Evolutionary conservation across 352 stramenopile genomes (phyloP).

Genomic region (Phytopythium chamaehyphon): DNA sequence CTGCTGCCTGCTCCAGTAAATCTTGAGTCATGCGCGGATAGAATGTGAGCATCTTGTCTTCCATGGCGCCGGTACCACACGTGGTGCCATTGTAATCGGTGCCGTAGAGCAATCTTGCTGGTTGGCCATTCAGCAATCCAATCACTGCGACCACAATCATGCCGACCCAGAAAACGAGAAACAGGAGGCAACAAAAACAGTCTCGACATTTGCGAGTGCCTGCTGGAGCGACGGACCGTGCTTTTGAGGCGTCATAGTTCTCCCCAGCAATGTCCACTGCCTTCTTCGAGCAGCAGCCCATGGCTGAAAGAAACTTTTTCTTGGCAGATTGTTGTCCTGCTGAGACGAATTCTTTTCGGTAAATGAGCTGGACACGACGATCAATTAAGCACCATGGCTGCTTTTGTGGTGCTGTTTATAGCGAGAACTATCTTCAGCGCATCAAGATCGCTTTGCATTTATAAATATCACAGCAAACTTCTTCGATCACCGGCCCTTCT

Average conservation of each 20-base stretch:
- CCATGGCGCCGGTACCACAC: constrained; percentile 44
- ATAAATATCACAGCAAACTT: too few relatives aligned
- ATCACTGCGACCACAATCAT: constrained; percentile 58
- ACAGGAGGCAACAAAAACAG: constrained; percentile 58
- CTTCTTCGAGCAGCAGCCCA: constrained; percentile 71
- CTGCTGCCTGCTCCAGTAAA: constrained; percentile 48
- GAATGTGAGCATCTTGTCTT: constrained; percentile 39
- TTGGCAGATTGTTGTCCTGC: neutral
- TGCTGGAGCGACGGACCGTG: constrained; percentile 46
- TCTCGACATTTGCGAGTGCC: constrained; percentile 63
- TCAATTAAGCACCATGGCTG: neutral
- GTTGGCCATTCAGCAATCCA: constrained; percentile 57
- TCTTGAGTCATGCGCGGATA: constrained; percentile 81
- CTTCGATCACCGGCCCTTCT: too few relatives aligned
- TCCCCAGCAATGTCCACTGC: constrained; percentile 31
- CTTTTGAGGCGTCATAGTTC: constrained; percentile 14
- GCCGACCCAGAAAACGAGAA: constrained; percentile 70
- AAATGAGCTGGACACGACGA: too few relatives aligned
- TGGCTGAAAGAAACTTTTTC: constrained; percentile 6
- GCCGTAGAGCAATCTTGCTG: constrained; percentile 65
- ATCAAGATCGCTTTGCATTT: too few relatives aligned
- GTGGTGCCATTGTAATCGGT: constrained; percentile 74
- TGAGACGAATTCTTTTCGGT: too few relatives aligned
- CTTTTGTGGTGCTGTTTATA: too few relatives aligned
- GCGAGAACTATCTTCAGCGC: neutral